Evolutionary conservation across 139 green algal species (phyloP), one percentile per base, ranked within the genome.

Genomic region (Pleodorina starrii): DNA sequence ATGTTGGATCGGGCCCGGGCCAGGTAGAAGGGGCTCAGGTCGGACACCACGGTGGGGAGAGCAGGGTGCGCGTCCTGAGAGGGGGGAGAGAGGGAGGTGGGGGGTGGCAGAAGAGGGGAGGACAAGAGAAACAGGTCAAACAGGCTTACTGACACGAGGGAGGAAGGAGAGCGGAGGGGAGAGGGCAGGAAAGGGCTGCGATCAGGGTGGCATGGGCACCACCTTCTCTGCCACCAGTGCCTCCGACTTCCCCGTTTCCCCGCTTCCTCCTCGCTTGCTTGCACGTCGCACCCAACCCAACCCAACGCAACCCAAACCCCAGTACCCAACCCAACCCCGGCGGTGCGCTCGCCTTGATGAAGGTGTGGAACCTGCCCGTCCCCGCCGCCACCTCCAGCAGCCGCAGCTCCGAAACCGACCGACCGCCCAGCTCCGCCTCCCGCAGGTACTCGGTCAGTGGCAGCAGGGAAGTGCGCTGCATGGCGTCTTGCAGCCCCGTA

Each of bases 21-120:
- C 63, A 99, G 95, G 92, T 99, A 99, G 93, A 96, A 98, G 66
- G 96, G 96, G 5, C 89, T 95, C 54, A 98, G 91, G 89, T 99
- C 97, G 25, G 93, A 90, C 7, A 92, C 79, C 17, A 96, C 96
- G 35, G 95, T 88, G 59, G 85, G 71, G 89, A 97, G 87, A 12
- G 78, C 68, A 14, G 90, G 90, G 42, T 35, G 86, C n/a, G 88
- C 86, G 78, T 92, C 90, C 89, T 91, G 88, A 29, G 11, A 43
- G 46, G 29, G 78, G 14, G n/a, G n/a, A n/a, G n/a, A n/a, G n/a
- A n/a, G n/a, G n/a, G n/a, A n/a, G n/a, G n/a, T n/a, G n/a, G n/a
- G n/a, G n/a, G n/a, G n/a, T n/a, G n/a, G n/a, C n/a, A n/a, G n/a
- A n/a, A n/a, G n/a, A n/a, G n/a, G n/a, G n/a, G n/a, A n/a, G n/a